Evolutionary conservation across 208 protist species (phyloP).

Genomic region (Naegleria lovaniensis): DNA sequence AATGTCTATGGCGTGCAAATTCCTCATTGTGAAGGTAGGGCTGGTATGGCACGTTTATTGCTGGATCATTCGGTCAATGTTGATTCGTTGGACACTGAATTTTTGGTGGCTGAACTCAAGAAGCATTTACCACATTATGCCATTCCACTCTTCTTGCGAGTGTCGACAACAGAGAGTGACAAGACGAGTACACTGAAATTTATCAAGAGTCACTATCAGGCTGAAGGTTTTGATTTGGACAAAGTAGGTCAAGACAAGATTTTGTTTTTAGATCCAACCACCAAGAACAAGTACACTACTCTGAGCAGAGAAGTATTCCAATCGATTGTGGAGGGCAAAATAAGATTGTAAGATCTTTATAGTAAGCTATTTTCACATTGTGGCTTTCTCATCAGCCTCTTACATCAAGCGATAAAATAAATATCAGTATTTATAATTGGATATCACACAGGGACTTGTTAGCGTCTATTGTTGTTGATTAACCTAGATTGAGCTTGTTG

Average conservation of each 20-base stretch:
- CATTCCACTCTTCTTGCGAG: background rate
- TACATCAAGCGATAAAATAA: no score
- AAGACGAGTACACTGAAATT: background rate
- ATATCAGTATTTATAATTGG: no score
- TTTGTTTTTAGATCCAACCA: background rate
- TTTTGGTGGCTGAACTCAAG: background rate
- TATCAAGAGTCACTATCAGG: background rate
- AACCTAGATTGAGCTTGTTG: background rate
- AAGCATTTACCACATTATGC: background rate
- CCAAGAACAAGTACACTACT: background rate
- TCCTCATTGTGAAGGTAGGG: constrained; percentile 52
- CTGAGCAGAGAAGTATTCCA: no score
- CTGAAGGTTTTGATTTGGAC: background rate
- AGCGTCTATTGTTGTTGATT: background rate
- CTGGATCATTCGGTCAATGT: background rate
- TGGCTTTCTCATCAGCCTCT: no score
- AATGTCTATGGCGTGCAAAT: constrained; percentile 62
- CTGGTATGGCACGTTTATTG: background rate
- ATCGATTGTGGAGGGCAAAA: no score
- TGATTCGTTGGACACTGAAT: background rate
- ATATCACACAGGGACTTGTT: no score
- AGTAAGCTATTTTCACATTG: no score
- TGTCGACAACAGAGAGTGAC: background rate
- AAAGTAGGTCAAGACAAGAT: background rate
- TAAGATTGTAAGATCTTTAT: no score